Evolutionary conservation across 164 flowering plant genomes (phyloP).

Genomic region (Kalanchoe fedtschenkoi): DNA sequence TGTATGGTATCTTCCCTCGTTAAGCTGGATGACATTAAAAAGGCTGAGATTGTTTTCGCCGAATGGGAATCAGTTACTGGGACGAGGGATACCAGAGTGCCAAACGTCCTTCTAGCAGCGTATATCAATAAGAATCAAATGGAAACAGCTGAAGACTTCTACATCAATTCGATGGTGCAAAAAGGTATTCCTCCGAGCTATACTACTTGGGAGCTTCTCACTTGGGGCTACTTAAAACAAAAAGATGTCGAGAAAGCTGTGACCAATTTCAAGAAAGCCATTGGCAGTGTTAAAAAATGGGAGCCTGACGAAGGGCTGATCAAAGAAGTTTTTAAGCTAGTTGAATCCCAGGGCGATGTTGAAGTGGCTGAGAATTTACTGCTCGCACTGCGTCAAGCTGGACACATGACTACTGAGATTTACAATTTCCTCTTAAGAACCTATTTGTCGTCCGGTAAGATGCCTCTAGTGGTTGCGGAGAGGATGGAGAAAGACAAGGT

Average conservation of each 20-base stretch:
- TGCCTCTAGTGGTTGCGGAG: slow-evolving; percentile 76
- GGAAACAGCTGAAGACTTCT: slow-evolving; percentile 53
- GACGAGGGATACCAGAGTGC: slow-evolving; percentile 46
- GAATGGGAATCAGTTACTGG: slow-evolving; percentile 74
- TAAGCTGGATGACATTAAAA: slow-evolving; percentile 52
- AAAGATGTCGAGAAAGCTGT: slow-evolving; percentile 37
- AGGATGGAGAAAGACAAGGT: slow-evolving; percentile 74
- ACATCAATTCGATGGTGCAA: slow-evolving; percentile 24
- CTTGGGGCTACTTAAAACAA: slow-evolving; percentile 52
- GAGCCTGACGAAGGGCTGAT: slow-evolving; percentile 35
- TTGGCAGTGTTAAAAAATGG: slow-evolving; percentile 64
- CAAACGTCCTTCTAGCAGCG: slow-evolving; percentile 63
- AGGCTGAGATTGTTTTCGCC: slow-evolving; percentile 48
- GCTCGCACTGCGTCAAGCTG: slow-evolving; percentile 46
- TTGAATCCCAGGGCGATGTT: slow-evolving; percentile 47
- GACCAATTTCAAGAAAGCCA: slow-evolving; percentile 53
- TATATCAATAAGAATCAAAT: slow-evolving; percentile 45
- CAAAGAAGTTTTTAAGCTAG: slow-evolving; percentile 22
- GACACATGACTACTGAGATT: slow-evolving; percentile 47
- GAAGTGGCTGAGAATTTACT: slow-evolving; percentile 57
- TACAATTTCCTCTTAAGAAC: slow-evolving; percentile 63
- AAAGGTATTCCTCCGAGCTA: slow-evolving; percentile 48
- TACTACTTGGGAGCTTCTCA: slow-evolving; percentile 78
- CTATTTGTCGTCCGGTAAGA: slow-evolving; percentile 67
- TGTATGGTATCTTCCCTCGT: slow-evolving; percentile 65